These are phyloP conservation scores for Linnemannia schmuckeri DNA, from an alignment of 192 early-diverging fungal genomes.

Conservation along the genomic window DNA sequence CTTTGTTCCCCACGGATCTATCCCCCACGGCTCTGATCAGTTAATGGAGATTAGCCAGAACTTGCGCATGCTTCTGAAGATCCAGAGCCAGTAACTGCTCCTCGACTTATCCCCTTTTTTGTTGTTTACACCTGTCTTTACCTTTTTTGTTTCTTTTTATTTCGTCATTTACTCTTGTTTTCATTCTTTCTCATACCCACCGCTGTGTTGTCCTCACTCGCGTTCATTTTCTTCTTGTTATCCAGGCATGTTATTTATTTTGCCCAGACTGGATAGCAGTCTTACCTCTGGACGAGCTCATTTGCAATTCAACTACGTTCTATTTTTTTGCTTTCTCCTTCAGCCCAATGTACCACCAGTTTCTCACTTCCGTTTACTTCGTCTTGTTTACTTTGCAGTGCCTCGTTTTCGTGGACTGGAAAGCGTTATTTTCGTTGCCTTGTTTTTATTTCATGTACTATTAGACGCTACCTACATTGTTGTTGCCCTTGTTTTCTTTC, in stretches of 20 bases:
- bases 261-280: conserved; percentile 29
- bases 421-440: conserved; percentile 17
- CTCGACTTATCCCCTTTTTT: neutral
- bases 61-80: conserved; percentile 63
- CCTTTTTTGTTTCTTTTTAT: conserved; percentile 5
- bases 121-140: neutral
- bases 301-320: neutral
- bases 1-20: conserved; percentile 27
- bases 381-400: conserved; percentile 4
- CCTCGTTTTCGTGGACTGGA: neutral
- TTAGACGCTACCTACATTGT: conserved; percentile 11
- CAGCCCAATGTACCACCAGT: neutral
- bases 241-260: conserved; percentile 42
- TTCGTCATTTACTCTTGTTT: conserved; percentile 3
- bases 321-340: conserved; percentile 3
- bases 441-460: conserved; percentile 18
- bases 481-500: neutral
- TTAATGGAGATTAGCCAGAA: conserved; percentile 65
- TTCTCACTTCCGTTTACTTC: conserved; percentile 9
- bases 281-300: neutral
- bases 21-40: conserved; percentile 27
- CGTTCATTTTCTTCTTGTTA: conserved; percentile 16
- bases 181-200: conserved; percentile 3
- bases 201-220: neutral
- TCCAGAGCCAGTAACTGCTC: conserved; percentile 56